Percentiles rank a stretch among this genome's conserved stretches.
These are phyloP conservation scores for Coemansia sp. DNA, from an alignment of 192 early-diverging fungal genomes.

Conservation along the genomic window DNA sequence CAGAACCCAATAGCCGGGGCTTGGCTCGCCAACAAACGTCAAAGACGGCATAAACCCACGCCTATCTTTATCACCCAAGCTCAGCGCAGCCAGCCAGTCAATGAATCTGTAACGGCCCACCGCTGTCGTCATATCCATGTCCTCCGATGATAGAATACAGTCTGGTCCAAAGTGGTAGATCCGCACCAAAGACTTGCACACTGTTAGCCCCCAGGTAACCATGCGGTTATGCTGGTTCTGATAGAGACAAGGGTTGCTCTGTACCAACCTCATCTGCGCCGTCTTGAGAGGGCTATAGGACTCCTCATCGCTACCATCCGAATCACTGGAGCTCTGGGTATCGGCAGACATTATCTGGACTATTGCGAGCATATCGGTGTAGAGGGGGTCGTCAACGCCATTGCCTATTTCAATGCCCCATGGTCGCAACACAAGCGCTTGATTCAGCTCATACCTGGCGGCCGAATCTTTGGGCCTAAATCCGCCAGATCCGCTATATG, in stretches of 20 bases:
- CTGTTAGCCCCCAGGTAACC: background rate
- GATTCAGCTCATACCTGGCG: background rate
- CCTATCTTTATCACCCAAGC: background rate
- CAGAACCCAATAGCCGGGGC: background rate
- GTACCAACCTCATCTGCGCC: background rate
- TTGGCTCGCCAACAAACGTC: background rate
- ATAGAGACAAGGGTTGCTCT: background rate
- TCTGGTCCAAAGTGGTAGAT: slow-evolving; percentile 2
- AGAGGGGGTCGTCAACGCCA: background rate
- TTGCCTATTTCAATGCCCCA: background rate
- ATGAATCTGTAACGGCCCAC: background rate
- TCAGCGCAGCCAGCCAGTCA: background rate
- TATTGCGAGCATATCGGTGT: background rate
- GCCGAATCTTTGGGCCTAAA: background rate
- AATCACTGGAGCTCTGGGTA: too few species aligned
- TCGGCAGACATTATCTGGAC: background rate
- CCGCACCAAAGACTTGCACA: background rate
- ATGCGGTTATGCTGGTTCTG: background rate
- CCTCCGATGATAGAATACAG: background rate
- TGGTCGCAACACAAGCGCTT: background rate
- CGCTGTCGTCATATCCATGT: background rate
- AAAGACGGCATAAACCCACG: slow-evolving; percentile 1
- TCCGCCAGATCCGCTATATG: background rate
- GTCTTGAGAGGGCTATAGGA: too few species aligned
- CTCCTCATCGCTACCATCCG: too few species aligned